phyloP scores from a whole-genome alignment of 805 yeast species.

The Ascoidea tarda region DNA sequence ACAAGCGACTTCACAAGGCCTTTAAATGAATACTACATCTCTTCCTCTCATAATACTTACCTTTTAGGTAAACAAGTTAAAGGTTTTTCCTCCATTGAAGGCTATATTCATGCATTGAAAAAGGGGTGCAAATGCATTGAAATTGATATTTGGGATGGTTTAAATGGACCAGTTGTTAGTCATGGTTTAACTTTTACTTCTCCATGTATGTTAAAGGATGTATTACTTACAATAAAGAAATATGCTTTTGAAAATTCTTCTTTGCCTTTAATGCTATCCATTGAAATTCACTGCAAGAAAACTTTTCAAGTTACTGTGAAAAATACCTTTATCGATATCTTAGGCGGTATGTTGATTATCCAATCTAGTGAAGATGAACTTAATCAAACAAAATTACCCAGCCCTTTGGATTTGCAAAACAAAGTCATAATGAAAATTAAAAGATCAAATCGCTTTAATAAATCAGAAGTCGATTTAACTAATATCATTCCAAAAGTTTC shows the following conservation, averaged over 20 bases:
- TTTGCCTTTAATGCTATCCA: slow-evolving; percentile 71
- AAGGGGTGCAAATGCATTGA: slow-evolving; percentile 94
- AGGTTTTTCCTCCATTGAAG: slow-evolving; percentile 80
- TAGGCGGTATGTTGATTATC: slow-evolving; percentile 43
- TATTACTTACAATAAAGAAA: slow-evolving; percentile 58
- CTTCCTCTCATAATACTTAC: slow-evolving; percentile 93
- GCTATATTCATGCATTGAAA: slow-evolving; percentile 74
- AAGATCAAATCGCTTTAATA: slow-evolving; percentile 21
- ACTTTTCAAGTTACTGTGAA: slow-evolving; percentile 54
- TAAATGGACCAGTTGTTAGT: slow-evolving; percentile 68
- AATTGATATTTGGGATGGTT: slow-evolving; percentile 89
- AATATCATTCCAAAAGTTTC: slow-evolving; percentile 2
- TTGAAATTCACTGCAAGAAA: slow-evolving; percentile 68
- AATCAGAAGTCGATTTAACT: slow-evolving; percentile 5
- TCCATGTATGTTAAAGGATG: slow-evolving; percentile 55
- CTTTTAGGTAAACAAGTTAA: slow-evolving; percentile 78
- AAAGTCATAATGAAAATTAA: slow-evolving; percentile 71
- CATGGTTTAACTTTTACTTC: slow-evolving; percentile 83
- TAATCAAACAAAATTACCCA: slow-evolving; percentile 17
- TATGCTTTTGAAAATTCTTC: slow-evolving; percentile 85
- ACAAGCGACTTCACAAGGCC: slow-evolving; percentile 40
- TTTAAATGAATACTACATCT: slow-evolving; percentile 72
- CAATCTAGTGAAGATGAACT: slow-evolving; percentile 14
- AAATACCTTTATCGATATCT: slow-evolving; percentile 32
- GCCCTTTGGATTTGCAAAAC: slow-evolving; percentile 35